A percentile compares a stretch with the other conserved stretches of the same genome.
These are phyloP conservation scores for Pseudisothecium myosuroides DNA, from an alignment of 225 moss, liverwort and hornwort genomes.

Conservation along the genomic window DNA sequence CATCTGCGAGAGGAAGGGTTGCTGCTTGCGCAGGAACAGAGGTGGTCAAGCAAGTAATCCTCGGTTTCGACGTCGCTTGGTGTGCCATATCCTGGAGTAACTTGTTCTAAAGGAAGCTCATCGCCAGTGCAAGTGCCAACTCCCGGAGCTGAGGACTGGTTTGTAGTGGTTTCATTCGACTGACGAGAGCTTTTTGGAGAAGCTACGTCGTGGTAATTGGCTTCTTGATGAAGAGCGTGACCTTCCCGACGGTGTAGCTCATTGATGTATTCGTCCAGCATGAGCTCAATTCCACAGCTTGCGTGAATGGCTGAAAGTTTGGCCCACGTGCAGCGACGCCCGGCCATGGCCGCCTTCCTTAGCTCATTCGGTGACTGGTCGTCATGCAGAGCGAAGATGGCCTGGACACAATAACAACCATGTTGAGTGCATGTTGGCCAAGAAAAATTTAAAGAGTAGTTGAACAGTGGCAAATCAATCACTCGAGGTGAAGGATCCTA, in stretches of 20 bases:
- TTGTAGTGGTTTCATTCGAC: background rate
- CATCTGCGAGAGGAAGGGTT: conserved; percentile 8
- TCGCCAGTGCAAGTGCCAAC: background rate
- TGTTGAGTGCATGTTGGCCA: background rate
- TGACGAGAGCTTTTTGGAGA: background rate
- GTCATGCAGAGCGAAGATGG: conserved; percentile 3
- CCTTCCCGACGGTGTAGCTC: conserved; percentile 50
- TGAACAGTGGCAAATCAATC: background rate
- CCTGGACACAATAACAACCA: conserved; percentile 2
- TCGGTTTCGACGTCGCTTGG: conserved; percentile 28
- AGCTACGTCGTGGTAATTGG: background rate
- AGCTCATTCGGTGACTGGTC: conserved; percentile 35
- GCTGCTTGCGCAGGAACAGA: conserved; percentile 13
- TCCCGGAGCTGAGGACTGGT: background rate
- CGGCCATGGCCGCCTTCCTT: conserved; percentile 73
- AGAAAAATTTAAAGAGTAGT: background rate
- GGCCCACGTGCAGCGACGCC: conserved; percentile 83
- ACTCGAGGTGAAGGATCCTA: background rate
- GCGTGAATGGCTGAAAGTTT: conserved; percentile 81
- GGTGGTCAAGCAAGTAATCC: conserved; percentile 34
- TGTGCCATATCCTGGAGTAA: background rate
- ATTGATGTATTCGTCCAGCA: conserved; percentile 74
- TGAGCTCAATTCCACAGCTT: conserved; percentile 79
- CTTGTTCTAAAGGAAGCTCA: conserved; percentile 1
- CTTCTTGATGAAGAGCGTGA: conserved; percentile 9